phyloP scores from a whole-genome alignment of 208 protist genomes.

The Acanthamoeba lenticulata region DNA sequence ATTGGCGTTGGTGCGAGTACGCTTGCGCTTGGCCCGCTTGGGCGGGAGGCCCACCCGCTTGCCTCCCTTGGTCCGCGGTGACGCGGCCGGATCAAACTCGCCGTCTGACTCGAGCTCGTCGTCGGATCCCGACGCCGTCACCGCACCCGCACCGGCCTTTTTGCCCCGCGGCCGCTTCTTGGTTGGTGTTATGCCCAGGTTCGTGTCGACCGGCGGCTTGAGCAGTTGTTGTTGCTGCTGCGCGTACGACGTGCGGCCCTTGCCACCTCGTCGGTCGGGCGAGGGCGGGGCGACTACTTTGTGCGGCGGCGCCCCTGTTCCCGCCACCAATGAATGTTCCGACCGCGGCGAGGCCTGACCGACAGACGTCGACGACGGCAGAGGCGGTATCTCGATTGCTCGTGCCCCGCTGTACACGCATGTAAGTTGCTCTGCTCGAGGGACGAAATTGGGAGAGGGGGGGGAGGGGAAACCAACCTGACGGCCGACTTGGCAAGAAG shows the following conservation, averaged over 20 bases:
- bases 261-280: background rate
- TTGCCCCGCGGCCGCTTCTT: background rate
- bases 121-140: background rate
- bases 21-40: constrained; percentile 22
- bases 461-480: background rate
- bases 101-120: constrained; percentile 20
- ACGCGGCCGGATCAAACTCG: constrained; percentile 56
- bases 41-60: background rate
- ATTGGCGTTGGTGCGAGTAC: constrained; percentile 43
- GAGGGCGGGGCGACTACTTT: background rate
- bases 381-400: background rate
- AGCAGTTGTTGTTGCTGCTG: background rate
- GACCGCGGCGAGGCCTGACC: background rate
- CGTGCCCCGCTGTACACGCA: background rate
- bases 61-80: background rate
- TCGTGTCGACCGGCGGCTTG: background rate
- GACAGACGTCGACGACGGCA: background rate
- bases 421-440: background rate
- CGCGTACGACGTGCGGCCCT: background rate
- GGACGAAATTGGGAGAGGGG: background rate
- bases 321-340: too few species aligned
- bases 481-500: background rate
- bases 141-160: background rate
- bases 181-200: background rate
- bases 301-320: background rate